Conservation (phyloP, 306 rosid genomes). For the Acacia confusa region DNA sequence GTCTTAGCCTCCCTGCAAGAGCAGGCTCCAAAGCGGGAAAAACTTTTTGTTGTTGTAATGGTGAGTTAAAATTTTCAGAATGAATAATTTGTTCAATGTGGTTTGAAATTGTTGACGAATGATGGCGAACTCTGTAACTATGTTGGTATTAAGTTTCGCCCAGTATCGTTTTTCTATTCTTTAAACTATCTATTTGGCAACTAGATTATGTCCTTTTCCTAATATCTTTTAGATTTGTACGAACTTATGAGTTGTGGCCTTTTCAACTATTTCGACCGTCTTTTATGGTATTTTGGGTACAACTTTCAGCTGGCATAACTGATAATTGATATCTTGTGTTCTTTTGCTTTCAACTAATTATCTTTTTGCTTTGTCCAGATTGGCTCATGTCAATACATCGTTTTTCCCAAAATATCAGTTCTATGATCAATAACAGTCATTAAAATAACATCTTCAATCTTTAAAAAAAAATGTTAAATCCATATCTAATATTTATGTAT, state of each 20-base stretch:
- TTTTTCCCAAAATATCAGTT: conserved; percentile 69
- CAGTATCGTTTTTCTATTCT: background rate
- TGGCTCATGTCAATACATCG: conserved; percentile 89
- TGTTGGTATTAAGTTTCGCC: background rate
- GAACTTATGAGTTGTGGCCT: background rate
- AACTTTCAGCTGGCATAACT: background rate
- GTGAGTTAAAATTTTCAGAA: conserved; percentile 39
- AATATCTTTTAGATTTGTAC: background rate
- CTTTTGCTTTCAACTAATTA: conserved; percentile 18
- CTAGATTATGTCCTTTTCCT: background rate
- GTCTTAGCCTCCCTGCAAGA: conserved; percentile 36
- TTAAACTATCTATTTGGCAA: background rate
- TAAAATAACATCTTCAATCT: background rate
- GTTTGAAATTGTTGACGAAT: background rate
- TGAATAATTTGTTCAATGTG: background rate
- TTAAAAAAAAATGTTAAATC: no score
- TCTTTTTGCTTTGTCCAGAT: conserved; percentile 45
- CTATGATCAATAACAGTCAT: background rate
- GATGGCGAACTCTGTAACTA: background rate
- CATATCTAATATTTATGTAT: background rate
- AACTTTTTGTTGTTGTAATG: conserved; percentile 86
- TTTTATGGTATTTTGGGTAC: background rate
- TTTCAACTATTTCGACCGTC: background rate
- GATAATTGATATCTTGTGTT: conserved; percentile 14
- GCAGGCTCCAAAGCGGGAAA: conserved; percentile 57